These are phyloP conservation scores for Metarhizium rileyi DNA, from an alignment of 2,329 filamentous ascomycete species.

Conservation along the genomic window DNA sequence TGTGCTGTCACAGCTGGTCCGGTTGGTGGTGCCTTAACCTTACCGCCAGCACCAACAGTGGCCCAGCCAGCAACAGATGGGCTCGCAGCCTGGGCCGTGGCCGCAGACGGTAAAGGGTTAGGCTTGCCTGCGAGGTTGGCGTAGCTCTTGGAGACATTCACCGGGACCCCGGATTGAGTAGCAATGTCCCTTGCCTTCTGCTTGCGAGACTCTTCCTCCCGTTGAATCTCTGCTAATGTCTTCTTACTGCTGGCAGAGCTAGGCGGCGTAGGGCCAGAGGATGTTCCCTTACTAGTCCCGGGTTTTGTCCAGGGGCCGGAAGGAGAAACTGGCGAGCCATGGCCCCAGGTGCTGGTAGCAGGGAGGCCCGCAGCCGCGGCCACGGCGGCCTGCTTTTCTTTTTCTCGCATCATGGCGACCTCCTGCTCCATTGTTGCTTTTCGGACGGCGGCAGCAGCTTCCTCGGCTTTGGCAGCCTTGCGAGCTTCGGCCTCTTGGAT, in stretches of 20 bases:
- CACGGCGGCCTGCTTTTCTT: conserved; percentile 39
- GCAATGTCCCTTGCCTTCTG: conserved; percentile 52
- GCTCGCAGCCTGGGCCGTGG: conserved; percentile 22
- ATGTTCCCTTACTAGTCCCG: conserved; percentile 31
- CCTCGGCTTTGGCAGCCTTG: conserved; percentile 83
- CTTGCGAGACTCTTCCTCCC: conserved; percentile 79
- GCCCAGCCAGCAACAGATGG: conserved; percentile 59
- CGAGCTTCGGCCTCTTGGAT: conserved; percentile 94
- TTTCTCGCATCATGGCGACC: conserved; percentile 47
- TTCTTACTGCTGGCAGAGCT: conserved; percentile 52
- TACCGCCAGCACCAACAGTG: conserved; percentile 88
- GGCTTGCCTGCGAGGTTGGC: conserved; percentile 85
- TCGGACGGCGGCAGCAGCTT: conserved; percentile 66
- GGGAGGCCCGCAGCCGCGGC: conserved; percentile 70
- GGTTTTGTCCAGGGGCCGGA: conserved; percentile 61
- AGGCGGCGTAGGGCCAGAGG: conserved; percentile 14
- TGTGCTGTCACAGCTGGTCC: conserved; percentile 41
- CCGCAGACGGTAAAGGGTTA: conserved; percentile 16
- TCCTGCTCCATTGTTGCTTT: conserved; percentile 76
- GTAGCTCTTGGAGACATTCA: conserved; percentile 69
- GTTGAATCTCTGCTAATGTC: conserved; percentile 90
- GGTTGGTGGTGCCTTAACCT: conserved; percentile 69
- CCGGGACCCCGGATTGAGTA: conserved; percentile 36
- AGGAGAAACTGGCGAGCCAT: conserved; percentile 60
- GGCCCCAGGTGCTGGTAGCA: conserved; percentile 82